Evolutionary conservation across 441 rosid genomes (phyloP).

Genomic region (Adansonia rubrostipa): DNA sequence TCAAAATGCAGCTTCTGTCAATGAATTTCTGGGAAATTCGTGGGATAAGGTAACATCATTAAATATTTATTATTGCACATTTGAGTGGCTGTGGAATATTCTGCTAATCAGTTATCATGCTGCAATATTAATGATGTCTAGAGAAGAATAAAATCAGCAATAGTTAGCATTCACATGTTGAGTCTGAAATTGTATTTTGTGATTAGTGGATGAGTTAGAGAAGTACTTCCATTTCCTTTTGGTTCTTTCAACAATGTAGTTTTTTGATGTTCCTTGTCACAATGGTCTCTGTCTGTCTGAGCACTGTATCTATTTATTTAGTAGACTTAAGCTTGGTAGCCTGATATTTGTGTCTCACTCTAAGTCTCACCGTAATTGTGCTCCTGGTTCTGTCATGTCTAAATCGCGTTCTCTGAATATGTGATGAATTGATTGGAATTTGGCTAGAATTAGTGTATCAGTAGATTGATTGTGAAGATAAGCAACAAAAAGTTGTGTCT

Average conservation of each 20-base stretch:
- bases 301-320: background rate
- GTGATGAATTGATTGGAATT: constrained; percentile 12
- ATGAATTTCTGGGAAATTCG: constrained; percentile 89
- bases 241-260: background rate
- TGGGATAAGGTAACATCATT: constrained; percentile 76
- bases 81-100: constrained; percentile 18
- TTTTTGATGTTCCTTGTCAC: background rate
- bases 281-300: background rate
- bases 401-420: background rate
- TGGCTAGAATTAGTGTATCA: background rate
- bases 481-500: background rate
- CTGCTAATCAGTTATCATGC: background rate
- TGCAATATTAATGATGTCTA: constrained; percentile 11
- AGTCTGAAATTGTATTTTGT: constrained; percentile 11
- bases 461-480: background rate
- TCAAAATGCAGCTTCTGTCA: constrained; percentile 96
- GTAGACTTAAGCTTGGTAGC: background rate
- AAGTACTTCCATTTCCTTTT: background rate
- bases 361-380: background rate
- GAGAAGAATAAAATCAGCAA: constrained; percentile 19
- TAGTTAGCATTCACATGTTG: background rate
- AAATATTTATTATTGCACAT: constrained; percentile 7
- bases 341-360: background rate
- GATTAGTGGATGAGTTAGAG: constrained; percentile 4
- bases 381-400: background rate